Evolutionary conservation across 2,329 filamentous ascomycete genomes (phyloP), one percentile per base, ranked within the genome.

Genomic region (Fusarium beomiforme): DNA sequence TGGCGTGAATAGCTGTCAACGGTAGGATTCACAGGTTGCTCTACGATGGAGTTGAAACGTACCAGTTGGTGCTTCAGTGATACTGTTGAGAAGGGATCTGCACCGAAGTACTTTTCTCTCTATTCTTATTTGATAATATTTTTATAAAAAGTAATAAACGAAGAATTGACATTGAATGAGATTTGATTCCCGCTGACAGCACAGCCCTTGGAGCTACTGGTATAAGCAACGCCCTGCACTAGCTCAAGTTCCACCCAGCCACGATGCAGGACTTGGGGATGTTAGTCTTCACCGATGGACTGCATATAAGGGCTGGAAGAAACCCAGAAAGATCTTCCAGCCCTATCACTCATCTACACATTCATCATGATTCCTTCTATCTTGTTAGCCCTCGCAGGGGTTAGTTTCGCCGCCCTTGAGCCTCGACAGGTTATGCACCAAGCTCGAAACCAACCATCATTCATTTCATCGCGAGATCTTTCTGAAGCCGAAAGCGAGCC

Each of bases 401-500:
- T 75, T 16, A 46, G 51, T 36, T 41, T 62, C 42, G 59, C 71
- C 34, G 69, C 69, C 46, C 61, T 76, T 11, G 74, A 76, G 17
- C 72, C 72, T 8, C 41, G 72, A 42, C 58, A 75, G 44, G 34
- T 76, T n/a, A 56, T 71, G 59, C 71, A 74, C 43, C 59, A 69
- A 37, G 67, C 56, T 9, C 53, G 59, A 7, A 21, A 73, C 19
- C 37, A 66, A 24, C 73, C 73, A 11, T 54, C 73, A 4, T 70
- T 67, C 19, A 49, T 67, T 23, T 51, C 57, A 46, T 51, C 64
- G 3, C 67, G 74, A 26, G 72, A 73, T 61, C 19, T 74, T n/a
- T 50, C 33, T 11, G 41, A 59, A 14, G 66, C 72, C 8, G 41
- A 73, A 4, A 42, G 33, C 6, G 54, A 62, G 17, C 74, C 74